Base-by-base conservation (phyloP, 805 yeast genomes). In the Myxozyma sirexii region DNA sequence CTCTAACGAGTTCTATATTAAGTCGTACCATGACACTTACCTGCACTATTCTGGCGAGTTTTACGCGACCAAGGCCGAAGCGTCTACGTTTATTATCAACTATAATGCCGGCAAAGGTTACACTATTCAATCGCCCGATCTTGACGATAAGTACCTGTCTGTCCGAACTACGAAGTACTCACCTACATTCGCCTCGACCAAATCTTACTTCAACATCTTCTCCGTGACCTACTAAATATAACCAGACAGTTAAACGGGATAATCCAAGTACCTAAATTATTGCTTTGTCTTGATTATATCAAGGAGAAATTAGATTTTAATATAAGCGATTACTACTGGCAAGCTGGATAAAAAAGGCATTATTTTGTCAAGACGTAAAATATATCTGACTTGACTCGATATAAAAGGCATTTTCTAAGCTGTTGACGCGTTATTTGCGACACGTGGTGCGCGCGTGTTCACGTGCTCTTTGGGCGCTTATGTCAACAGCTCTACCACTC, bases 21-120 rank as follows among this genome's bases (percentile, higher is more conserved):
- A 56, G 57, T 48, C 59, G 21, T 12, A 21, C 21, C 57, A 50
- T 21, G 15, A 31, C 39, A 46, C 23, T 10, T 56, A 56, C 23
- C 46, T 56, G n/a, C 44, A 29, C 38, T 38, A 42, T 12, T 44
- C 51, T 33, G 49, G 56, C 15, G 49, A 33, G 15, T 52, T 52
- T 24, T 31, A 43, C 43, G 7, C 39, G 17, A 10, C 47, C 15
- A 33, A 29, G 23, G 27, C 44, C 24, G 50, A 58, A 37, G 62
- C 55, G 24, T 21, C 55, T 2, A 19, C 35, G 2, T 54, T 46
- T 33, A 33, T 10, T 5, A 54, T 58, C 24, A 31, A 47, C 21
- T 58, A 29, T 26, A 24, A 21, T 31, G 42, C 59, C 17, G 33
- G 51, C 23, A 24, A 54, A 44, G 59, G 59, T 23, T 58, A 58